These are phyloP conservation scores for Phytophthora fragariaefolia DNA, from an alignment of 352 stramenopile genomes.

Conservation along the genomic window DNA sequence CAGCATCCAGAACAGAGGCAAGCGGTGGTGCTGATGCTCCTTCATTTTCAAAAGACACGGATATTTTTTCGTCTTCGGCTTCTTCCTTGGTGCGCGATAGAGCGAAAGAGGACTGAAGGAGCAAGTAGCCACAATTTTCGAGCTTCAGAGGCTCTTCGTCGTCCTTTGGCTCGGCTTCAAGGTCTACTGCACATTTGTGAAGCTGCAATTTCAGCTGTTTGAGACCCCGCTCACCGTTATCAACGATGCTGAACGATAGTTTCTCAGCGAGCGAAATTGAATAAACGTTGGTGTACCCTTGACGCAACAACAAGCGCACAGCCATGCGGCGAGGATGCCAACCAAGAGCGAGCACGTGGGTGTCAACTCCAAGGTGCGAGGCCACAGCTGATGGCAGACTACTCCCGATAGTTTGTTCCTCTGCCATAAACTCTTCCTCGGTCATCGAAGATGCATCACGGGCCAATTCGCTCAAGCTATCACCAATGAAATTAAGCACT, in stretches of 20 bases:
- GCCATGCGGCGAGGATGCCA: conserved; percentile 21
- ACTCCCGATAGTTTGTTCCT: conserved; percentile 24
- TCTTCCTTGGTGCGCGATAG: neutral
- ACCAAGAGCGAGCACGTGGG: conserved; percentile 39
- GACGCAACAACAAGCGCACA: conserved; percentile 30
- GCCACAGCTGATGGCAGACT: conserved; percentile 27
- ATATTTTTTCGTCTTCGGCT: conserved; percentile 24
- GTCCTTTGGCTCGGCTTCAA: conserved; percentile 9
- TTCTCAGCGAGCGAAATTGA: conserved; percentile 28
- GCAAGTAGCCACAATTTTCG: conserved; percentile 29
- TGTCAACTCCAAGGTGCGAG: conserved; percentile 25
- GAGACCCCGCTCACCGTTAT: conserved; percentile 4
- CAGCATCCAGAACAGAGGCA: conserved; percentile 56
- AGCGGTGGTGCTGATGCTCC: conserved; percentile 21
- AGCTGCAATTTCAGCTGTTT: conserved; percentile 34
- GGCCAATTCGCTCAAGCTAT: conserved; percentile 26
- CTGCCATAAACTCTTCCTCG: conserved; percentile 15
- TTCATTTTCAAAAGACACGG: conserved; percentile 21
- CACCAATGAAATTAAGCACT: conserved; percentile 38
- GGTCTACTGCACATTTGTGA: conserved; percentile 27
- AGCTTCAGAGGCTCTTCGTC: conserved; percentile 19
- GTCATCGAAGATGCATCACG: conserved; percentile 25
- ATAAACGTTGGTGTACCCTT: conserved; percentile 43
- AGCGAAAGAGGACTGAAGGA: conserved; percentile 31
- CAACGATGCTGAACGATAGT: conserved; percentile 14